A percentile compares a stretch with the other conserved stretches of the same genome.
These are phyloP conservation scores for Sphaceloma murrayae DNA, from an alignment of 2,329 filamentous ascomycete species.

Conservation along the genomic window DNA sequence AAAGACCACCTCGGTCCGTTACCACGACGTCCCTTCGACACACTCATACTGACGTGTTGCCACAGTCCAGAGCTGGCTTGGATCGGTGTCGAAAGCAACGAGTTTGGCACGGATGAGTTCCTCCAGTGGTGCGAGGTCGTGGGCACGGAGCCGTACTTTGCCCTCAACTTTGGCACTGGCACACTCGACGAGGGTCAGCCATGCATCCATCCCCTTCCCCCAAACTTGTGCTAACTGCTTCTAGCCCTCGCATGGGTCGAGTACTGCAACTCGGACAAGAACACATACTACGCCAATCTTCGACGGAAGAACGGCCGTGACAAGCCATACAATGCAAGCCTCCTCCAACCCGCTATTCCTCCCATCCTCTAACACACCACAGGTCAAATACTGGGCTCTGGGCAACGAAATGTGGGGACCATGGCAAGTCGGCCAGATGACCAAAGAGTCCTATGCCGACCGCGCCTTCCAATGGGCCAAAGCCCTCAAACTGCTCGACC, in stretches of 20 bases:
- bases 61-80: conserved; percentile 65
- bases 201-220: conserved; percentile 7
- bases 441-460: conserved; percentile 59
- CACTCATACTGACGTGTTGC: background rate
- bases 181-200: conserved; percentile 44
- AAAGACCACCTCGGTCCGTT: conserved; percentile 44
- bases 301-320: conserved; percentile 64
- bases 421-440: conserved; percentile 59
- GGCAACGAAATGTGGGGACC: conserved; percentile 65
- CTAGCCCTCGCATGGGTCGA: conserved; percentile 66
- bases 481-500: conserved; percentile 61
- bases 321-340: conserved; percentile 58
- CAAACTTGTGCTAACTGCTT: background rate
- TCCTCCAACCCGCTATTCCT: background rate
- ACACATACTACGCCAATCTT: conserved; percentile 75
- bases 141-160: conserved; percentile 68
- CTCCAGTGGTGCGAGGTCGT: conserved; percentile 68
- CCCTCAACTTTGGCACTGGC: conserved; percentile 72
- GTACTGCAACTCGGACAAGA: conserved; percentile 70
- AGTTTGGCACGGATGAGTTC: conserved; percentile 81
- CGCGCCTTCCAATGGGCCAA: conserved; percentile 64
- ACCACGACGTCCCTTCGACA: background rate
- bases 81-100: conserved; percentile 65
- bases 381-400: conserved; percentile 72
- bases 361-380: background rate